These are phyloP conservation scores for Nakataea oryzae DNA, from an alignment of 2,329 filamentous ascomycete genomes.

Conservation along the genomic window DNA sequence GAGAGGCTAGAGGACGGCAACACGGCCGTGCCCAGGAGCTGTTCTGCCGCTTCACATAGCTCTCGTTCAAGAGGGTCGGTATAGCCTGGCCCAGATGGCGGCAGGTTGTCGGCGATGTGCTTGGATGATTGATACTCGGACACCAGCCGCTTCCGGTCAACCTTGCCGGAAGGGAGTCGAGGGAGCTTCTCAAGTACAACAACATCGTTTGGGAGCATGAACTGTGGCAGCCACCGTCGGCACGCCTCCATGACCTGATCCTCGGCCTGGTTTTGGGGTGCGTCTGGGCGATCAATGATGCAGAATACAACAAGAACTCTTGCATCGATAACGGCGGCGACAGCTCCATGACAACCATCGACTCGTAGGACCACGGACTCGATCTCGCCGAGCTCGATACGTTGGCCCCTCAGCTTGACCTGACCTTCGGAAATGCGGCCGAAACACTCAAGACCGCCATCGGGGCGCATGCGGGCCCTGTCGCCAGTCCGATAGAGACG, in stretches of 20 bases:
- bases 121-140: conserved; percentile 33
- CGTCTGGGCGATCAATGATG: conserved; percentile 30
- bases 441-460: conserved; percentile 71
- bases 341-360: conserved; percentile 50
- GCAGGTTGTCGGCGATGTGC: neutral
- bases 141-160: conserved; percentile 58
- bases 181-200: conserved; percentile 56
- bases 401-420: conserved; percentile 77
- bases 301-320: conserved; percentile 64
- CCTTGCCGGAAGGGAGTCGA: conserved; percentile 71
- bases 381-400: conserved; percentile 70
- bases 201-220: conserved; percentile 74
- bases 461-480: conserved; percentile 56
- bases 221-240: conserved; percentile 64
- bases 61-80: conserved; percentile 20
- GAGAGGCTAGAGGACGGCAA: conserved; percentile 18
- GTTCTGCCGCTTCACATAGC: conserved; percentile 20
- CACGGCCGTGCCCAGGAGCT: conserved; percentile 16
- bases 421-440: conserved; percentile 73
- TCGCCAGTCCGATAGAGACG: conserved; percentile 78
- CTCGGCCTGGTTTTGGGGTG: neutral
- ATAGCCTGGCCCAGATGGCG: neutral
- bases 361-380: conserved; percentile 59
- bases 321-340: conserved; percentile 56
- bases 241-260: conserved; percentile 46